A percentile compares a stretch with the other conserved stretches of the same genome.
These are phyloP conservation scores for Candida taoyuanica DNA, from an alignment of 805 yeast species.

Conservation along the genomic window DNA sequence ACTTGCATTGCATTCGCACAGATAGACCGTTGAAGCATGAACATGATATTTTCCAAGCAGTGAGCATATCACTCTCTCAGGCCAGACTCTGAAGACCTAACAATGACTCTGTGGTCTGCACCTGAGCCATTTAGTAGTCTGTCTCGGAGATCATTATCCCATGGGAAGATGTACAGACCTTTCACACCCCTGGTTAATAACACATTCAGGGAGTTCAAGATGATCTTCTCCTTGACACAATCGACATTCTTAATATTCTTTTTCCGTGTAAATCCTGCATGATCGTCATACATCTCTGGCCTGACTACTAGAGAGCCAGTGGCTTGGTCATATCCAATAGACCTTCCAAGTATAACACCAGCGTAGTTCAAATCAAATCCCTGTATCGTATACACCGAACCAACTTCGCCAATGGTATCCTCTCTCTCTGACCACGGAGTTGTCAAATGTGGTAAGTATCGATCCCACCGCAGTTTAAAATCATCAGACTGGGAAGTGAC, in stretches of 20 bases:
- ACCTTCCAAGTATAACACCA: conserved; percentile 41
- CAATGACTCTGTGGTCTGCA: conserved; percentile 11
- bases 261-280: conserved; percentile 42
- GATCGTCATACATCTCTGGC: conserved; percentile 39
- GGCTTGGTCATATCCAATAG: conserved; percentile 34
- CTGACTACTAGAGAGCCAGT: conserved; percentile 32
- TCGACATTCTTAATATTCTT: conserved; percentile 34
- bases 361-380: conserved; percentile 46
- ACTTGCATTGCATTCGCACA: conserved; percentile 12
- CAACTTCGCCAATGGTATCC: conserved; percentile 44
- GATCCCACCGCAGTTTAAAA: conserved; percentile 43
- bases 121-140: conserved; percentile 24
- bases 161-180: conserved; percentile 40
- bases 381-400: conserved; percentile 44
- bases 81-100: background rate
- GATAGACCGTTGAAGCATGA: conserved; percentile 2
- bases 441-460: conserved; percentile 36
- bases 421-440: conserved; percentile 44
- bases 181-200: conserved; percentile 42
- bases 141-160: conserved; percentile 35
- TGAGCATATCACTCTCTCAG: background rate
- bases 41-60: conserved; percentile 5
- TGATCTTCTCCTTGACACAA: conserved; percentile 35
- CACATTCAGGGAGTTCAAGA: conserved; percentile 41
- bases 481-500: conserved; percentile 38